Percentiles rank a stretch among this genome's conserved stretches.
phyloP scores from a whole-genome alignment of 2,329 filamentous ascomycete species.

The Cladophialophora bantiana region DNA sequence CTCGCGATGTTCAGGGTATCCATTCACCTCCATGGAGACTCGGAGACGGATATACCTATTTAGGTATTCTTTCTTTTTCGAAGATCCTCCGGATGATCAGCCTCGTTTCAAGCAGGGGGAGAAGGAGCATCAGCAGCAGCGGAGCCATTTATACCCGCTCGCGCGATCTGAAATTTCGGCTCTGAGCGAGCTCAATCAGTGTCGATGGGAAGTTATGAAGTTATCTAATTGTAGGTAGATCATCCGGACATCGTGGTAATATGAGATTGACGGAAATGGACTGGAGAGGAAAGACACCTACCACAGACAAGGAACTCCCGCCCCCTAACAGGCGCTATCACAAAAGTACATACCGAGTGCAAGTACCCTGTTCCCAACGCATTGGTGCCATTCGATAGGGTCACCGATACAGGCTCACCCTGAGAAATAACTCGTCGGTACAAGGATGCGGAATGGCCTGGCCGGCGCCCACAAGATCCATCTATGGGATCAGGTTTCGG shows the following conservation, averaged over 20 bases:
- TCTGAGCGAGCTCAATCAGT: not conserved
- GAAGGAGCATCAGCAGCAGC: not conserved
- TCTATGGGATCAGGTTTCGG: too few relatives aligned
- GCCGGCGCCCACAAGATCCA: too few relatives aligned
- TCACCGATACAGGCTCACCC: not conserved
- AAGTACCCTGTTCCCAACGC: too few relatives aligned
- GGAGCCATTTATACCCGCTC: not conserved
- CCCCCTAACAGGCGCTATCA: not conserved
- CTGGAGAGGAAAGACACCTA: not conserved
- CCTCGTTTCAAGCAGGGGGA: too few relatives aligned
- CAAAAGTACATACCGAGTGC: not conserved
- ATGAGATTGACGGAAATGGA: not conserved
- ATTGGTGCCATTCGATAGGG: too few relatives aligned
- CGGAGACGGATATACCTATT: not conserved
- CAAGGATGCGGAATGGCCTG: too few relatives aligned
- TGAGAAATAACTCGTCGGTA: not conserved
- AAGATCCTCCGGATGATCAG: not conserved
- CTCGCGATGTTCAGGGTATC: too few relatives aligned
- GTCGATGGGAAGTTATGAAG: too few relatives aligned
- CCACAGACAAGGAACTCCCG: not conserved
- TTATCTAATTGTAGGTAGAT: not conserved
- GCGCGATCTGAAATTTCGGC: not conserved
- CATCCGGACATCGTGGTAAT: not conserved
- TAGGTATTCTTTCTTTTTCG: not conserved
- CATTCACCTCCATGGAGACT: too few relatives aligned